phyloP scores from a whole-genome alignment of 2,329 filamentous ascomycete genomes.

The Penicillium freii region DNA sequence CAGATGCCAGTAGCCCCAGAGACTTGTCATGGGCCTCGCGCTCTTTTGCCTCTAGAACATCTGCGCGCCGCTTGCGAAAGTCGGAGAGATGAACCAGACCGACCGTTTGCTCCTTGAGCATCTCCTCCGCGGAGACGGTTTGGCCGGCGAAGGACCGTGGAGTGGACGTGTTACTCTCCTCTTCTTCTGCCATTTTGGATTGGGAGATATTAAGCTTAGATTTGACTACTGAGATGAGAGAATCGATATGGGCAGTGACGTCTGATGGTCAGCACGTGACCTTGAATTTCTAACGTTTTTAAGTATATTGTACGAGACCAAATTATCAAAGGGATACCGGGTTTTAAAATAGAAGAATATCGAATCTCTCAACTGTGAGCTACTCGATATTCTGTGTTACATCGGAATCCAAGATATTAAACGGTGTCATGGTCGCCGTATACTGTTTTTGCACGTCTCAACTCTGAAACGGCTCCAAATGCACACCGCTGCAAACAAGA shows the following conservation, averaged over 20 bases:
- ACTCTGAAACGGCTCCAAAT: neutral
- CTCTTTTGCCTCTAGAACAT: conserved; percentile 88
- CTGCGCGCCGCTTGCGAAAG: conserved; percentile 91
- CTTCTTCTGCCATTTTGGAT: conserved; percentile 31
- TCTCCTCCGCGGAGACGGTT: conserved; percentile 72
- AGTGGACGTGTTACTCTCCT: conserved; percentile 44
- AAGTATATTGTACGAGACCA: neutral
- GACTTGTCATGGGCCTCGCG: conserved; percentile 70
- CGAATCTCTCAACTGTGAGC: neutral
- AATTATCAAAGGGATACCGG: neutral
- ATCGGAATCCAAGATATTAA: neutral
- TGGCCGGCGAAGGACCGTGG: conserved; percentile 67
- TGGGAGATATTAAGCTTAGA: conserved; percentile 4
- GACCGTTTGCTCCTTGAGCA: conserved; percentile 81
- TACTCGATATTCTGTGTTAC: neutral
- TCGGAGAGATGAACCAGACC: conserved; percentile 89
- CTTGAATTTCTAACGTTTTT: neutral
- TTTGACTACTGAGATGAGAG: neutral
- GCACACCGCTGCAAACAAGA: conserved; percentile 23
- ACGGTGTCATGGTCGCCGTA: neutral
- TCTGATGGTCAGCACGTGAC: conserved; percentile 16
- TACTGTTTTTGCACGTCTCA: neutral
- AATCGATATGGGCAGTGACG: conserved; percentile 11
- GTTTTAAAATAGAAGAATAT: too few relatives aligned
- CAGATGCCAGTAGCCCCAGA: conserved; percentile 43